Evolutionary conservation across 2,329 filamentous ascomycete genomes (phyloP).

Genomic region (Dothistroma septosporum): DNA sequence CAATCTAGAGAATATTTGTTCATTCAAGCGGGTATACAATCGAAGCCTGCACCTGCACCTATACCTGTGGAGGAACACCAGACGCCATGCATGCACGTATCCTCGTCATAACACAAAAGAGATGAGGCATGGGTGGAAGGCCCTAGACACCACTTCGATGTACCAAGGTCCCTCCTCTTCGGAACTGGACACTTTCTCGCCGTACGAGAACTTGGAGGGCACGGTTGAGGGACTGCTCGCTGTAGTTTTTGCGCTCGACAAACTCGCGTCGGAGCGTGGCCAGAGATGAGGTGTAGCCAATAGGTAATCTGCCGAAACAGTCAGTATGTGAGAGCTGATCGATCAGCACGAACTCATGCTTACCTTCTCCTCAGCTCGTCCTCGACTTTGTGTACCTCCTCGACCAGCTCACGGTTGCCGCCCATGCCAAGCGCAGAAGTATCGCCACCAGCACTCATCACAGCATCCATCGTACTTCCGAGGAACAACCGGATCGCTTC

Average conservation of each 20-base stretch:
- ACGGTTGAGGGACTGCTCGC: slow-evolving; percentile 77
- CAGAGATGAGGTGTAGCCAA: slow-evolving; percentile 91
- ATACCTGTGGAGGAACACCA: neutral
- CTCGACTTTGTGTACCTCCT: slow-evolving; percentile 82
- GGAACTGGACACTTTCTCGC: slow-evolving; percentile 78
- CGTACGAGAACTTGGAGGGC: slow-evolving; percentile 82
- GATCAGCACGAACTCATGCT: neutral
- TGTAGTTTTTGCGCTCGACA: slow-evolving; percentile 86
- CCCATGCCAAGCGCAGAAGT: slow-evolving; percentile 75
- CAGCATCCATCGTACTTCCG: slow-evolving; percentile 95
- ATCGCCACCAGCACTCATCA: slow-evolving; percentile 45
- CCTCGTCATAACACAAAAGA: neutral
- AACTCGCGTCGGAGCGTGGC: slow-evolving; percentile 84
- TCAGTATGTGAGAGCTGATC: slow-evolving; percentile 8
- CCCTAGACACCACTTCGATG: slow-evolving; percentile 58
- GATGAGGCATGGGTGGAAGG: too few species aligned
- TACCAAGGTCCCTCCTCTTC: slow-evolving; percentile 70
- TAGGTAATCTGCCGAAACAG: slow-evolving; percentile 57
- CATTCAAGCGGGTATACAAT: neutral
- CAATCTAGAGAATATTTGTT: too few species aligned
- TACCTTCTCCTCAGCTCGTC: slow-evolving; percentile 74
- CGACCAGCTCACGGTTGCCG: slow-evolving; percentile 82
- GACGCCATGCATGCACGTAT: neutral
- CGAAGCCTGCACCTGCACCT: neutral
- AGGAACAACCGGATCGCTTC: slow-evolving; percentile 96